These are phyloP conservation scores for Nicotiana knightiana DNA, from an alignment of 257 asterid genomes.

Conservation along the genomic window DNA sequence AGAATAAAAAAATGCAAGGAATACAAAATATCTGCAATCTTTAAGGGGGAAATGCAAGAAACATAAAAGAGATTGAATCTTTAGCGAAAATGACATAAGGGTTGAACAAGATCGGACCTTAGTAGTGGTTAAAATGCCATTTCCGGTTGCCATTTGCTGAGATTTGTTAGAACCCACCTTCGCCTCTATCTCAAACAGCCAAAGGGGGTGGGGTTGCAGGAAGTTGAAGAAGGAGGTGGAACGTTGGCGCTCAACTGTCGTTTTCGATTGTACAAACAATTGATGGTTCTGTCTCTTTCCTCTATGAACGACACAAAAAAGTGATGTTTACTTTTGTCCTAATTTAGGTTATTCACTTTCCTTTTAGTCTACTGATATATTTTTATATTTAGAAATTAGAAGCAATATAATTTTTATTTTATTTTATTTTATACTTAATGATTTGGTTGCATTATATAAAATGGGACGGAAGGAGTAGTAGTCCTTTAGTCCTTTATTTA, in stretches of 20 bases:
- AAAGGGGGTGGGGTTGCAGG: background rate
- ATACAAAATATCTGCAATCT: background rate
- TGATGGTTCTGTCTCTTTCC: background rate
- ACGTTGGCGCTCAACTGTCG: background rate
- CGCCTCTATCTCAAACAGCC: background rate
- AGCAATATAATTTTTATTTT: too few species aligned
- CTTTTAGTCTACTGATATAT: too few species aligned
- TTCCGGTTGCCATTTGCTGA: background rate
- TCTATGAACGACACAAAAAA: background rate
- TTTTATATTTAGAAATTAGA: too few species aligned
- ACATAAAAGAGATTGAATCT: background rate
- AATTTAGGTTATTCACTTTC: too few species aligned
- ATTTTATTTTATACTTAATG: too few species aligned
- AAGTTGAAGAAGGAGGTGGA: background rate
- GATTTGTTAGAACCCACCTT: background rate
- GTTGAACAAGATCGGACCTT: background rate
- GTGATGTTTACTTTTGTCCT: background rate
- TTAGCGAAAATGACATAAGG: background rate
- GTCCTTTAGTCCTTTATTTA: too few species aligned
- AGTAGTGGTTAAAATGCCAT: background rate
- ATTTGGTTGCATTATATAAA: too few species aligned
- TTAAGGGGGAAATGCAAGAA: background rate
- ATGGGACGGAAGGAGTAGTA: too few species aligned
- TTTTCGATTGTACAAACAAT: background rate
- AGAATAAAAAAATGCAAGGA: background rate